phyloP scores from a whole-genome alignment of 2,329 filamentous ascomycete species.

The Phyllosticta ampelicida region DNA sequence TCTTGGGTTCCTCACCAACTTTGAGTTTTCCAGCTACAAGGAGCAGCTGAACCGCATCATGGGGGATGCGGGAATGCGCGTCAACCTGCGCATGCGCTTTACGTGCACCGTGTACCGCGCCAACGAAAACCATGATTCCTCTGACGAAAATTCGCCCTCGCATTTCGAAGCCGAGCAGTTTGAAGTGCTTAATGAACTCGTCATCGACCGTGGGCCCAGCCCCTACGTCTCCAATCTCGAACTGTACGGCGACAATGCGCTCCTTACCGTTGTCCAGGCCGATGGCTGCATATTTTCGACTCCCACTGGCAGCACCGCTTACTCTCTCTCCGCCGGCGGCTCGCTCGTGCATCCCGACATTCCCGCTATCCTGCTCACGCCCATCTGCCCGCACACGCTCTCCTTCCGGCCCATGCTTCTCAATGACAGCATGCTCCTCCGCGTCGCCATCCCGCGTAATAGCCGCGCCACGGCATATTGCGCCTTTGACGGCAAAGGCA shows the following conservation, averaged over 20 bases:
- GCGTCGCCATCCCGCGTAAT: slow-evolving; percentile 72
- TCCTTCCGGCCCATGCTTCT: slow-evolving; percentile 98
- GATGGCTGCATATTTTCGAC: slow-evolving; percentile 98
- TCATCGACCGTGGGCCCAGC: slow-evolving; percentile 93
- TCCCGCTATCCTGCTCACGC: slow-evolving; percentile 88
- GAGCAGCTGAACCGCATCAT: slow-evolving; percentile 79
- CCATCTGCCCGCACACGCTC: slow-evolving; percentile 93
- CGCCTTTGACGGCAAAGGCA: slow-evolving; percentile 93
- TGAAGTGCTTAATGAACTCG: slow-evolving; percentile 94
- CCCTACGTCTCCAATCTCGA: slow-evolving; percentile 96
- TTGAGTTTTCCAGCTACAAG: slow-evolving; percentile 80
- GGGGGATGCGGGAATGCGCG: slow-evolving; percentile 91
- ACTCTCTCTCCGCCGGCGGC: slow-evolving; percentile 89
- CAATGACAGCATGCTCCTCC: slow-evolving; percentile 85
- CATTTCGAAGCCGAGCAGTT: slow-evolving; percentile 85
- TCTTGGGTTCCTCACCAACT: slow-evolving; percentile 79
- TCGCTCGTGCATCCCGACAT: slow-evolving; percentile 95
- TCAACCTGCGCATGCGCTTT: slow-evolving; percentile 96
- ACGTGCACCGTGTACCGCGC: slow-evolving; percentile 92
- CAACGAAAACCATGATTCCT: slow-evolving; percentile 22
- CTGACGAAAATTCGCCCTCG: slow-evolving; percentile 36
- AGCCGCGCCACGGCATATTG: slow-evolving; percentile 92
- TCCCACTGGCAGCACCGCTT: slow-evolving; percentile 81
- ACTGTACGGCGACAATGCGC: slow-evolving; percentile 87
- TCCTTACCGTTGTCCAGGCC: slow-evolving; percentile 89